Percentiles rank a stretch among this genome's conserved stretches.
These are phyloP conservation scores for Penicillium sp. DNA, from an alignment of 2,329 filamentous ascomycete genomes.

Conservation along the genomic window DNA sequence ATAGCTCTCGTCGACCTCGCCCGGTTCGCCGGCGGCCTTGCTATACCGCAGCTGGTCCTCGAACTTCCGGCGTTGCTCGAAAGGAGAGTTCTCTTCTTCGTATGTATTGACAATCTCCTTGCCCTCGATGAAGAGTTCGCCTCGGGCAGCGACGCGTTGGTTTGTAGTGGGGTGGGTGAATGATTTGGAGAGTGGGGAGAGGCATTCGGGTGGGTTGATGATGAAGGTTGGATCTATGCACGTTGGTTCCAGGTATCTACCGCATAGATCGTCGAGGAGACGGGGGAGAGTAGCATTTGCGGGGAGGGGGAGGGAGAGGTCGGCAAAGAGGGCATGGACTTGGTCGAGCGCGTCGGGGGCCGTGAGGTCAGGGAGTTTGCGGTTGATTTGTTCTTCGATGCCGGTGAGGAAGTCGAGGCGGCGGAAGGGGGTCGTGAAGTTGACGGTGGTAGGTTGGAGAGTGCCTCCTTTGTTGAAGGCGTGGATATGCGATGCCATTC, in stretches of 20 bases:
- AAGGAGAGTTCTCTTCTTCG: slow-evolving; percentile 94
- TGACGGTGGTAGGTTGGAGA: slow-evolving; percentile 49
- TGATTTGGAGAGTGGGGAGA: slow-evolving; percentile 88
- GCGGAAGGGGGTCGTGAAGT: slow-evolving; percentile 59
- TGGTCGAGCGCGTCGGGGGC: slow-evolving; percentile 56
- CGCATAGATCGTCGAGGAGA: slow-evolving; percentile 78
- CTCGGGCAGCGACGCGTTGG: slow-evolving; percentile 75
- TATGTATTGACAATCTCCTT: slow-evolving; percentile 94
- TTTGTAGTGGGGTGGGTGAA: slow-evolving; percentile 66
- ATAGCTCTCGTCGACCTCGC: slow-evolving; percentile 72
- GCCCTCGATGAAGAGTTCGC: slow-evolving; percentile 77
- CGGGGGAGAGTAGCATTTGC: slow-evolving; percentile 58
- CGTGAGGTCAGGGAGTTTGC: slow-evolving; percentile 62
- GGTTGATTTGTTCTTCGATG: slow-evolving; percentile 66
- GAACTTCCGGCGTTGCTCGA: slow-evolving; percentile 82
- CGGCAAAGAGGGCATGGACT: slow-evolving; percentile 55
- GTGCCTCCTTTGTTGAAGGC: slow-evolving; percentile 45
- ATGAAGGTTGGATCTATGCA: slow-evolving; percentile 78
- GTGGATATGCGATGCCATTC: slow-evolving; percentile 55
- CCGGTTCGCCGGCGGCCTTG: slow-evolving; percentile 49
- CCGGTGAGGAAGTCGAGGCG: slow-evolving; percentile 78
- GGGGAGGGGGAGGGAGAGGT: slow-evolving; percentile 51
- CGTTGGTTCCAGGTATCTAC: slow-evolving; percentile 71
- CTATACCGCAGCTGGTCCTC: slow-evolving; percentile 54
- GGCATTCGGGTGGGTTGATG: slow-evolving; percentile 80